Conservation (phyloP, 1,284 basidiomycete genomes). For the Sanghuangporus sanghuang region DNA sequence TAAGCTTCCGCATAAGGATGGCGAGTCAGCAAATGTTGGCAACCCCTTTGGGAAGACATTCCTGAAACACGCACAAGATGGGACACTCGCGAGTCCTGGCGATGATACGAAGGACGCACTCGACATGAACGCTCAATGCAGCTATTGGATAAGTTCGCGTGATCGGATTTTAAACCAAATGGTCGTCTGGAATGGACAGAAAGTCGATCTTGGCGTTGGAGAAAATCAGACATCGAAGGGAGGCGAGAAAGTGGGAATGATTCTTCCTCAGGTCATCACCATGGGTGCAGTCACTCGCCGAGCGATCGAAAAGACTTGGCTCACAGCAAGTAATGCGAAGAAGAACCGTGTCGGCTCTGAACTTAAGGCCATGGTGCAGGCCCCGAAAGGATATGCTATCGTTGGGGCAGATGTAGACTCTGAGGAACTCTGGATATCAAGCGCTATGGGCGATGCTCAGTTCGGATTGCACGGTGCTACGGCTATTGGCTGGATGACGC, state of each 20-base stretch:
- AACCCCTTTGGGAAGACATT: conserved; percentile 90
- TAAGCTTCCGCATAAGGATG: conserved; percentile 95
- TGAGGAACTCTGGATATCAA: conserved; percentile 99
- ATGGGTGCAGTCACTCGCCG: conserved; percentile 99
- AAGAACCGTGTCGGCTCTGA: conserved; percentile 96
- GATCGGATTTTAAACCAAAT: conserved; percentile 93
- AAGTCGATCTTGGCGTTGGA: conserved; percentile 43
- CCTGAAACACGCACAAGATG: conserved; percentile 83
- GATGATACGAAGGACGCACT: conserved; percentile 80
- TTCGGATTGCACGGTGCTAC: conserved; percentile 97
- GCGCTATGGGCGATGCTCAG: conserved; percentile 98
- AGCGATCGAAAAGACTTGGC: conserved; percentile 97
- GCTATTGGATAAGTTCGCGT: conserved; percentile 95
- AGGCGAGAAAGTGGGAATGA: conserved; percentile 75
- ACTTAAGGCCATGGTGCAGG: conserved; percentile 95
- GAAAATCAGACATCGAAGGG: conserved; percentile 22
- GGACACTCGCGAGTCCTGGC: conserved; percentile 75
- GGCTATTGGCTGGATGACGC: conserved; percentile 99
- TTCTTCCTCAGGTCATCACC: conserved; percentile 93
- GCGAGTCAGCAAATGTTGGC: conserved; percentile 91
- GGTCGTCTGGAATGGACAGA: conserved; percentile 77
- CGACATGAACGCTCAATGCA: conserved; percentile 92
- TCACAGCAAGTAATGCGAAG: conserved; percentile 98
- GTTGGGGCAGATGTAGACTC: conserved; percentile 99
- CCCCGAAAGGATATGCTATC: conserved; percentile 89